Percentiles rank a stretch among this genome's conserved stretches.
Conservation (phyloP, 768 basidiomycete species). For the Sarcomyxa edulis region DNA sequence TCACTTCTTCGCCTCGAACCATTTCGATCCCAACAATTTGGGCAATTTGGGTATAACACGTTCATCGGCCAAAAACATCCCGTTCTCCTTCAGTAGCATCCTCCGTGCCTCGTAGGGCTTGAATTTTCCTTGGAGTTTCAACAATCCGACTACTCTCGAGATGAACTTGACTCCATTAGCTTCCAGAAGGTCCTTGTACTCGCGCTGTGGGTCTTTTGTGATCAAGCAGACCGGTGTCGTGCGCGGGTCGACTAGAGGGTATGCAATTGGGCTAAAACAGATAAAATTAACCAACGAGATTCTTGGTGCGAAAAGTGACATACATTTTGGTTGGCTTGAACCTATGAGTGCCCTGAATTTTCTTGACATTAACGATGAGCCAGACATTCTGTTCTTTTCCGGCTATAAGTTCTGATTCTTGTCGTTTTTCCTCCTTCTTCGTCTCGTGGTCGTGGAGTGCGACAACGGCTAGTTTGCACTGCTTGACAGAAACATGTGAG, state of each 20-base stretch:
- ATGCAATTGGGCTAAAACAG: conserved; percentile 65
- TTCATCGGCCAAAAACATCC: conserved; percentile 91
- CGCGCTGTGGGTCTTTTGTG: conserved; percentile 91
- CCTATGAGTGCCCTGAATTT: conserved; percentile 65
- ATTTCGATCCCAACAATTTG: conserved; percentile 79
- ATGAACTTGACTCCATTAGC: conserved; percentile 82
- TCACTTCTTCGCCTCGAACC: conserved; percentile 95
- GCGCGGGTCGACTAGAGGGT: conserved; percentile 82
- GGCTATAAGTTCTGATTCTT: conserved; percentile 70
- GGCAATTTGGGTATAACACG: conserved; percentile 85
- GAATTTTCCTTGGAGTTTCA: conserved; percentile 93
- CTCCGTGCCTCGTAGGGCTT: conserved; percentile 80
- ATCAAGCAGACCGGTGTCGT: conserved; percentile 82
- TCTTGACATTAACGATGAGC: conserved; percentile 85
- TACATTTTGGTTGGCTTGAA: conserved; percentile 85
- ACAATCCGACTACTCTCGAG: conserved; percentile 83
- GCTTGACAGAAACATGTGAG: conserved; percentile 59
- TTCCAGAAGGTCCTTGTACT: conserved; percentile 92
- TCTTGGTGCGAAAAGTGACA: conserved; percentile 23
- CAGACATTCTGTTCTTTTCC: conserved; percentile 84
- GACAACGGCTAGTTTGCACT: conserved; percentile 74
- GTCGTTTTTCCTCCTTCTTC: conserved; percentile 57
- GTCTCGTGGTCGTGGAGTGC: conserved; percentile 71
- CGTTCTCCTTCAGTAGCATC: conserved; percentile 82
- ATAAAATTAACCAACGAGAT: conserved; percentile 8